Evolutionary conservation across 1,139 yeast genomes (phyloP), one percentile per base, ranked within the genome.

Genomic region (Fermentozyma sake): DNA sequence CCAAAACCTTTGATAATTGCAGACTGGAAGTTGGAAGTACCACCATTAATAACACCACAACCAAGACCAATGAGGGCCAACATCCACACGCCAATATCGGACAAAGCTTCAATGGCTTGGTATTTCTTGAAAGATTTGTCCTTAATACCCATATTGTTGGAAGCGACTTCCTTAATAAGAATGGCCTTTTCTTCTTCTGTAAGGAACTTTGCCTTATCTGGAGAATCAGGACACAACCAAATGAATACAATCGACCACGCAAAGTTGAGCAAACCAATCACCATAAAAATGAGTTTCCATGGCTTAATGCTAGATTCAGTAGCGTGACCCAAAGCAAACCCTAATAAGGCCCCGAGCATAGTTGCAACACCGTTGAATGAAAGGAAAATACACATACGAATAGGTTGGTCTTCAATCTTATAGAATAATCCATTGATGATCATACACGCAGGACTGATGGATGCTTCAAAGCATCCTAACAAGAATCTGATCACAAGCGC

Each of bases 21-120:
- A 14, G 57, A 45, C 7, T 44, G 31, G 33, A 55, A 55, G 35
- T 52, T 55, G 3, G 59, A 44, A 11, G 42, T 34, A 6, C 59
- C 60, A 10, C 61, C 61, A 44, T 74, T 71, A 16, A 79, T 73
- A 28, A 74, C 73, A 46, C 79, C 78, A 41, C 66, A 57, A 24
- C 79, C 76, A 17, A 78, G 78, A 23, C 72, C 77, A 16, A 72
- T 50, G 52, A 70, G 70, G 5, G 73, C 55, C 23, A 68, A 55
- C 31, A 58, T 55, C 76, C 74, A 68, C 22, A 66, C 63, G 33
- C 52, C 54, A 23, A 50, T 39, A 44, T 62, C 57, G 32, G 48
- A 40, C 4, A 46, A 18, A 3, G 54, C 54, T 36, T 55, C 61
- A 2, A 30, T 10, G 5, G 39, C 45, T 33, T 55, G 60, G 20